Conservation (phyloP, 2,329 filamentous ascomycete genomes). For the Blumeriella jaapii region DNA sequence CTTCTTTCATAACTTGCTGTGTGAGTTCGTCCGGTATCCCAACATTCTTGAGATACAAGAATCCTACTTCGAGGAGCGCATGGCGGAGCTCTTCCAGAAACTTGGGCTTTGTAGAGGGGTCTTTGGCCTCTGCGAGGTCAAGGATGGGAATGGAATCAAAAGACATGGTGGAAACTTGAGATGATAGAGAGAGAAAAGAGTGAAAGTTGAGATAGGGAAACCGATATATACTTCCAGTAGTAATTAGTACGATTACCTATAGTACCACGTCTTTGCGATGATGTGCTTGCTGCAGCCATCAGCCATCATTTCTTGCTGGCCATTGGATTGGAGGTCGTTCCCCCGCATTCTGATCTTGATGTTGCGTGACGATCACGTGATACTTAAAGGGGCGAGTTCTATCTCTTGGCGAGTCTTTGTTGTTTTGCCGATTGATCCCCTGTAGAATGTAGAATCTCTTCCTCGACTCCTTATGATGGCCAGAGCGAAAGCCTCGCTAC, state of each 20-base stretch:
- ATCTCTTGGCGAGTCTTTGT: background rate
- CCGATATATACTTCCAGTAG: background rate
- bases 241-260: too few species aligned
- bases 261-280: background rate
- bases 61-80: constrained; percentile 77
- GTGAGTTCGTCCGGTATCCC: constrained; percentile 58
- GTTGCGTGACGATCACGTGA: background rate
- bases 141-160: constrained; percentile 71
- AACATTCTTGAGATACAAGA: constrained; percentile 74
- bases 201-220: background rate
- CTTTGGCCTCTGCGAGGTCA: constrained; percentile 55
- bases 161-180: constrained; percentile 17
- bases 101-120: constrained; percentile 53
- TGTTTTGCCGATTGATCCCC: background rate
- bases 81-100: constrained; percentile 63
- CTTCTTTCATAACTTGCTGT: constrained; percentile 52
- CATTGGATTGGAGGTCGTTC: background rate
- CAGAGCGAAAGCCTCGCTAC: too few species aligned
- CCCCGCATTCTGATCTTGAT: background rate
- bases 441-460: too few species aligned
- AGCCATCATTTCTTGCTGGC: too few species aligned
- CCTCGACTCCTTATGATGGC: too few species aligned
- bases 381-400: too few species aligned
- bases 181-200: background rate
- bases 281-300: background rate